These are phyloP conservation scores for Penicillium brasilianum DNA, from an alignment of 2,329 filamentous ascomycete species.

Conservation along the genomic window DNA sequence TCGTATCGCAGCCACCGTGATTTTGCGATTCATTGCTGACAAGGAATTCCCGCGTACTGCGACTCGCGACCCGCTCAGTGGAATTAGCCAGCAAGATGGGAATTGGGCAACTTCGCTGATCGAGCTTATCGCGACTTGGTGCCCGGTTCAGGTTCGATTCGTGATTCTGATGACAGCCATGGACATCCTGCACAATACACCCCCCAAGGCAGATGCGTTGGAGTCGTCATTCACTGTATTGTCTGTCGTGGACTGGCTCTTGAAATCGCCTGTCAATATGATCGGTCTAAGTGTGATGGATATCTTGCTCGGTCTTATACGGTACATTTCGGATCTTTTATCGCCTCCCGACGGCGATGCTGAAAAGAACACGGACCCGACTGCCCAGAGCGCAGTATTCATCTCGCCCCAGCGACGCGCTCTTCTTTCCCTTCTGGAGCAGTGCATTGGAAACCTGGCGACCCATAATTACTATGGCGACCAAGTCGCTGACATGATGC, in stretches of 20 bases:
- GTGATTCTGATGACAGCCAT: constrained; percentile 82
- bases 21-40: constrained; percentile 72
- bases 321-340: constrained; percentile 78
- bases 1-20: constrained; percentile 72
- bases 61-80: constrained; percentile 49
- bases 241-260: constrained; percentile 77
- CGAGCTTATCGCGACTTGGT: constrained; percentile 80
- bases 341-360: constrained; percentile 59
- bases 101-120: constrained; percentile 86
- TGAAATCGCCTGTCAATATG: constrained; percentile 88
- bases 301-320: constrained; percentile 80
- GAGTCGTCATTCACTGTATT: constrained; percentile 75
- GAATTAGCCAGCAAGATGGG: constrained; percentile 55
- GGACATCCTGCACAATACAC: constrained; percentile 72
- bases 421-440: constrained; percentile 73
- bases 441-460: constrained; percentile 86
- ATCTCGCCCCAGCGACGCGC: constrained; percentile 63
- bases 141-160: constrained; percentile 92
- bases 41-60: constrained; percentile 61
- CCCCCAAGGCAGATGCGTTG: constrained; percentile 72
- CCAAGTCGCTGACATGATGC: constrained; percentile 93
- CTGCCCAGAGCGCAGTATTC: constrained; percentile 16
- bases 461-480: constrained; percentile 97
- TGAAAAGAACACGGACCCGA: constrained; percentile 28
- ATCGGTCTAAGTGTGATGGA: constrained; percentile 98